phyloP scores from a whole-genome alignment of 805 yeast species.

The Ogataea pilisensis region DNA sequence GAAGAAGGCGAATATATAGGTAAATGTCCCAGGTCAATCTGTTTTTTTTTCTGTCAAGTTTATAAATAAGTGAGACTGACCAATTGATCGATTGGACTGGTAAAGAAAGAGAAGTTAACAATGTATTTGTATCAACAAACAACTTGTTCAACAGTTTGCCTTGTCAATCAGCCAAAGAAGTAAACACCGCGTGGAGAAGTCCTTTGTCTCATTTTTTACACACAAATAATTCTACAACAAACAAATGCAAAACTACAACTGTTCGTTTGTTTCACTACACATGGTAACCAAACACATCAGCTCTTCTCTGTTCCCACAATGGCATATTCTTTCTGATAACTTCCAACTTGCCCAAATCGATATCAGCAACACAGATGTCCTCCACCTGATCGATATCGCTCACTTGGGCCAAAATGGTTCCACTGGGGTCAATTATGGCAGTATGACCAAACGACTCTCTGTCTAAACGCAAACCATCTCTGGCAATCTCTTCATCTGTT shows the following conservation, averaged over 20 bases:
- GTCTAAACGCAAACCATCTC: conserved; percentile 27
- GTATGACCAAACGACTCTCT: conserved; percentile 86
- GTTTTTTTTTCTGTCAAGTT: too few relatives aligned
- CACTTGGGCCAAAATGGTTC: conserved; percentile 61
- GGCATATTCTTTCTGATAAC: conserved; percentile 71
- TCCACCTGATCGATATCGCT: conserved; percentile 39
- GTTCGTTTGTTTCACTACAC: too few relatives aligned
- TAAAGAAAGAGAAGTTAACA: too few relatives aligned
- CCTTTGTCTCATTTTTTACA: neutral
- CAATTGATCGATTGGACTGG: too few relatives aligned
- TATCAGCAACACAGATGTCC: conserved; percentile 56
- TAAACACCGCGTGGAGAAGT: neutral
- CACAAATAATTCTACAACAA: neutral
- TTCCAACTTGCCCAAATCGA: conserved; percentile 49
- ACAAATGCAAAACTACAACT: too few relatives aligned
- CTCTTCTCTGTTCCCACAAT: conserved; percentile 65
- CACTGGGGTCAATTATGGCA: conserved; percentile 90
- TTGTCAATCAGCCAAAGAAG: neutral
- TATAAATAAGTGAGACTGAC: too few relatives aligned
- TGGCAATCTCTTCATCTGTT: conserved; percentile 34
- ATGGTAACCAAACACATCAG: conserved; percentile 50
- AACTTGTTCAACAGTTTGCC: too few relatives aligned
- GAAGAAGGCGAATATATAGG: too few relatives aligned
- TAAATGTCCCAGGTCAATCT: too few relatives aligned
- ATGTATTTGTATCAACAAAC: neutral